Conservation (phyloP, 75 land plant species). For the Pinus tabuliformis region DNA sequence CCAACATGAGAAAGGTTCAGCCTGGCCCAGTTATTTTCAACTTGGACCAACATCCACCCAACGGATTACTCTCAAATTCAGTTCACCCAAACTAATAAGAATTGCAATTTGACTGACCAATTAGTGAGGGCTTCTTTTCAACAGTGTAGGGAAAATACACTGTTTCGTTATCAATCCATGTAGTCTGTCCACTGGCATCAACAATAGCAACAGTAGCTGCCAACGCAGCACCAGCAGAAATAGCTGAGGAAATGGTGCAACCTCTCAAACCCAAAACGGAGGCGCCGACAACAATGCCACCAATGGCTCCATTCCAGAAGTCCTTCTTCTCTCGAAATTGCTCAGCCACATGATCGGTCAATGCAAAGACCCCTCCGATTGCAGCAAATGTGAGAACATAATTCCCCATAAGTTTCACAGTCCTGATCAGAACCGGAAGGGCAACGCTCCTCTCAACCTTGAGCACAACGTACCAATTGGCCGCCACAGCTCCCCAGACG, state of each 20-base stretch:
- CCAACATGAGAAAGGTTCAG: not conserved
- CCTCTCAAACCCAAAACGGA: constrained; percentile 70
- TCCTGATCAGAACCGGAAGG: constrained; percentile 72
- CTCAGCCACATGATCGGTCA: constrained; percentile 65
- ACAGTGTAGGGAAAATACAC: constrained; percentile 73
- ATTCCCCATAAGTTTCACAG: constrained; percentile 71
- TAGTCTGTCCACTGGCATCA: constrained; percentile 76
- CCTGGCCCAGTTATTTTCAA: not conserved
- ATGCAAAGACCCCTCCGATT: constrained; percentile 77
- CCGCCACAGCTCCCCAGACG: constrained; percentile 70
- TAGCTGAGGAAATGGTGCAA: constrained; percentile 61
- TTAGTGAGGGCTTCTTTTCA: constrained; percentile 28
- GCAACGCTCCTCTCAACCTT: constrained; percentile 78
- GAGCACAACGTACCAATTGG: constrained; percentile 87
- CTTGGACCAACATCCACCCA: not conserved
- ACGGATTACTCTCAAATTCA: not conserved
- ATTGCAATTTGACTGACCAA: not conserved
- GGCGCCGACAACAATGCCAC: constrained; percentile 88
- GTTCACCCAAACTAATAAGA: constrained; percentile 2
- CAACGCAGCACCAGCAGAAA: constrained; percentile 71
- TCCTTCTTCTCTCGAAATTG: constrained; percentile 75
- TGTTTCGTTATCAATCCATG: constrained; percentile 70
- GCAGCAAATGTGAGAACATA: constrained; percentile 80
- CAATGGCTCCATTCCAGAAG: constrained; percentile 72
- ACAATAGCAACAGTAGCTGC: constrained; percentile 66